Conservation (phyloP, 2,329 filamentous ascomycete genomes). For the Xylariaceae sp. region DNA sequence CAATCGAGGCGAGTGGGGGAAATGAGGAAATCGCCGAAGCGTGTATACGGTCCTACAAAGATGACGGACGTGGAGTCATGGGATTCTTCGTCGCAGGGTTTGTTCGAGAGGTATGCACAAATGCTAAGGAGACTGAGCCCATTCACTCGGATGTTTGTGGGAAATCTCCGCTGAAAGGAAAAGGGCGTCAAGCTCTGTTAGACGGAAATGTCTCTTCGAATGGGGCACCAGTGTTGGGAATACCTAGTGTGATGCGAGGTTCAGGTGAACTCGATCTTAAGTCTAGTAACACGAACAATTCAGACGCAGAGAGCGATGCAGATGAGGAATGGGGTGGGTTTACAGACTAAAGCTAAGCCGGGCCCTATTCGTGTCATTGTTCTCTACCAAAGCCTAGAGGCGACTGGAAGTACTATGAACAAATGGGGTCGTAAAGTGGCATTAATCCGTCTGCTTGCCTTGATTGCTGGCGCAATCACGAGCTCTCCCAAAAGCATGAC, state of each 20-base stretch:
- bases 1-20: slow-evolving; percentile 54
- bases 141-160: slow-evolving; percentile 3
- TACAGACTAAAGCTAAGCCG: slow-evolving; percentile 33
- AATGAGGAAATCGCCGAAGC: slow-evolving; percentile 67
- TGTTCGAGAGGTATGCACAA: slow-evolving; percentile 60
- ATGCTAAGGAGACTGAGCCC: slow-evolving; percentile 26
- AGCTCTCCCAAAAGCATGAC: no score
- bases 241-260: neutral
- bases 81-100: slow-evolving; percentile 96
- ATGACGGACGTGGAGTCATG: slow-evolving; percentile 83
- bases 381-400: no score
- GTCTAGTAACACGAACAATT: slow-evolving; percentile 21
- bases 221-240: neutral
- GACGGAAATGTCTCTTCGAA: neutral
- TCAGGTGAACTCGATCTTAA: neutral
- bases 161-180: slow-evolving; percentile 13
- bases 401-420: no score
- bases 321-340: slow-evolving; percentile 45
- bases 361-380: no score
- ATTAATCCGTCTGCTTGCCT: no score
- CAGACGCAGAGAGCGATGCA: slow-evolving; percentile 29
- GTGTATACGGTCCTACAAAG: slow-evolving; percentile 83
- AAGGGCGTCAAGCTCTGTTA: neutral
- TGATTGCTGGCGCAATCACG: no score
- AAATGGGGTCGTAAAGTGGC: no score